Percentiles rank a stretch among this genome's conserved stretches.
phyloP scores from a whole-genome alignment of 139 green algal genomes.

The Closterium sp. region DNA sequence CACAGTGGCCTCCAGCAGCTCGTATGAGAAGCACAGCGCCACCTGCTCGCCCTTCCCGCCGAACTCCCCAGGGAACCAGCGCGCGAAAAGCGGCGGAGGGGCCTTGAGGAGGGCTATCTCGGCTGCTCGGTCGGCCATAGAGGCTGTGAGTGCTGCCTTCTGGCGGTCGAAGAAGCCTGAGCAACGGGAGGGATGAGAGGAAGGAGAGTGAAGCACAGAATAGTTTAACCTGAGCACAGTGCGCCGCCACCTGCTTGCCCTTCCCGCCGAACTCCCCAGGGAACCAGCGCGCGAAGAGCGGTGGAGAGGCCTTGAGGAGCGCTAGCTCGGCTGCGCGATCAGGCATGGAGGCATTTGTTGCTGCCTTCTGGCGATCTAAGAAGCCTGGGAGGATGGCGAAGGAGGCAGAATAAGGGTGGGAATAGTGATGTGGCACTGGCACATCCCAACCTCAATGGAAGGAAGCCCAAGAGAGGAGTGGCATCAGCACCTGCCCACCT shows the following conservation, averaged over 20 bases:
- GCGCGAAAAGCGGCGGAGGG: conserved; percentile 14
- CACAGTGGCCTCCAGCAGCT: not conserved
- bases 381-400: not conserved
- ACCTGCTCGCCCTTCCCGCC: not conserved
- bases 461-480: not conserved
- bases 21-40: conserved; percentile 26
- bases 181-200: no score
- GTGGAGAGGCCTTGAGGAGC: not conserved
- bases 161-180: no score
- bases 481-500: not conserved
- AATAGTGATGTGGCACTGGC: not conserved
- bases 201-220: not conserved
- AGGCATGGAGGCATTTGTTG: not conserved
- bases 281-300: conserved; percentile 16
- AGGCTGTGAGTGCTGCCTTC: no score
- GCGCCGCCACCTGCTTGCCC: not conserved
- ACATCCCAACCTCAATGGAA: not conserved
- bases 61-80: not conserved
- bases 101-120: not conserved
- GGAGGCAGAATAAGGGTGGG: not conserved
- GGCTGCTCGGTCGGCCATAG: no score
- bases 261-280: not conserved
- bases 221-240: not conserved
- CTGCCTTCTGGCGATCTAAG: not conserved
- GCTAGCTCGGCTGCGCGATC: not conserved